Conservation (phyloP, 2,329 filamentous ascomycete genomes). For the Zopfia rhizophila region DNA sequence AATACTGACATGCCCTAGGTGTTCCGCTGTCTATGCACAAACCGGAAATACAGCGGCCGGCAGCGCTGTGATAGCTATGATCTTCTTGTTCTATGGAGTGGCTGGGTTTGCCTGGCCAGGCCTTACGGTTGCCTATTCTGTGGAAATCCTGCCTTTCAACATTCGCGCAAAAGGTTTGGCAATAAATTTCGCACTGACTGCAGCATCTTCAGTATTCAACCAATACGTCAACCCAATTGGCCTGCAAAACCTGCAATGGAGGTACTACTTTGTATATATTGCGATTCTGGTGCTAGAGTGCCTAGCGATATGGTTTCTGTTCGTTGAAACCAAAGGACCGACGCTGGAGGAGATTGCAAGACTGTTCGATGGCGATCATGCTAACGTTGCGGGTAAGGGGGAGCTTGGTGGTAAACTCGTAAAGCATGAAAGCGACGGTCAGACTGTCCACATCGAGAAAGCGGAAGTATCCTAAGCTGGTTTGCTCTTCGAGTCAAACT, state of each 20-base stretch:
- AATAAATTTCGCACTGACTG: not conserved
- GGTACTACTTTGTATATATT: conserved; percentile 37
- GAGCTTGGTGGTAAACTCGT: too few relatives aligned
- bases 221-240: conserved; percentile 35
- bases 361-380: conserved; percentile 29
- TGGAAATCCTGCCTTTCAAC: conserved; percentile 47
- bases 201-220: conserved; percentile 29
- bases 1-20: conserved; percentile 52
- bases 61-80: conserved; percentile 27
- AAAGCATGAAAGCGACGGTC: too few relatives aligned
- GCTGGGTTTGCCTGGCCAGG: conserved; percentile 47
- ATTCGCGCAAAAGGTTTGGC: conserved; percentile 35
- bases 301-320: conserved; percentile 27
- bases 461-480: too few relatives aligned
- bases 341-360: conserved; percentile 26
- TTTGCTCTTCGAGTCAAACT: too few relatives aligned
- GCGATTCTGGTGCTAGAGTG: conserved; percentile 24
- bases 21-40: conserved; percentile 32
- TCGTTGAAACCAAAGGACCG: conserved; percentile 30
- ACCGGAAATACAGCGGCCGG: conserved; percentile 25
- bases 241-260: conserved; percentile 32
- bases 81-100: conserved; percentile 28
- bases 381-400: too few relatives aligned
- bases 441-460: too few relatives aligned
- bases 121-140: conserved; percentile 42